These are phyloP conservation scores for Bryum argenteum DNA, from an alignment of 225 moss, liverwort and hornwort species.

Conservation along the genomic window DNA sequence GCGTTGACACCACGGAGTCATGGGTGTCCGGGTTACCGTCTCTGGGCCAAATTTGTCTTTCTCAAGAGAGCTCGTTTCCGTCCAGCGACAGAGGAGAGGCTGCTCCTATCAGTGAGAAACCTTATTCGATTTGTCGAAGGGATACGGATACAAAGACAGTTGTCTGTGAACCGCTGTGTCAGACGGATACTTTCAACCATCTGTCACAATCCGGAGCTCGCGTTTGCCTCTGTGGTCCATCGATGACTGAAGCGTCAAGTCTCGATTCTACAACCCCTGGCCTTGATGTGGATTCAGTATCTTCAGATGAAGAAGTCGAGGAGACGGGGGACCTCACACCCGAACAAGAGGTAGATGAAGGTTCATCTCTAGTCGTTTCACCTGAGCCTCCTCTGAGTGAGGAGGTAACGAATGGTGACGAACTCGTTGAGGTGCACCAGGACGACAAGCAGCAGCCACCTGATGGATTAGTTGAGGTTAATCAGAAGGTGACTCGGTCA, in stretches of 20 bases:
- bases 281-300: background rate
- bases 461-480: slow-evolving; percentile 25
- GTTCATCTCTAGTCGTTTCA: background rate
- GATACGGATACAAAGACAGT: slow-evolving; percentile 37
- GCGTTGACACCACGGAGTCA: slow-evolving; percentile 23
- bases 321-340: slow-evolving; percentile 4
- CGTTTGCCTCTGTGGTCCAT: slow-evolving; percentile 54
- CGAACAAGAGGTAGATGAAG: slow-evolving; percentile 26
- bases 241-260: slow-evolving; percentile 32
- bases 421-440: background rate
- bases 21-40: slow-evolving; percentile 37
- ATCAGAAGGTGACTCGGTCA: background rate
- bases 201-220: slow-evolving; percentile 43
- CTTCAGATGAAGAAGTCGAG: slow-evolving; percentile 22
- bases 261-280: slow-evolving; percentile 18
- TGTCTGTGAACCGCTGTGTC: slow-evolving; percentile 59
- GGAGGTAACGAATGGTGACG: slow-evolving; percentile 21
- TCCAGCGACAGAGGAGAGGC: slow-evolving; percentile 25
- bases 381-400: slow-evolving; percentile 27
- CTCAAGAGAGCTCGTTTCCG: slow-evolving; percentile 40
- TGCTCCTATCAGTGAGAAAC: slow-evolving; percentile 31
- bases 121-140: slow-evolving; percentile 59
- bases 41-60: slow-evolving; percentile 46
- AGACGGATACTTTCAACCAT: slow-evolving; percentile 41
- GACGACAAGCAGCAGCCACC: too few species aligned